Conservation (phyloP, 768 basidiomycete species). For the Scleroderma citrinum region DNA sequence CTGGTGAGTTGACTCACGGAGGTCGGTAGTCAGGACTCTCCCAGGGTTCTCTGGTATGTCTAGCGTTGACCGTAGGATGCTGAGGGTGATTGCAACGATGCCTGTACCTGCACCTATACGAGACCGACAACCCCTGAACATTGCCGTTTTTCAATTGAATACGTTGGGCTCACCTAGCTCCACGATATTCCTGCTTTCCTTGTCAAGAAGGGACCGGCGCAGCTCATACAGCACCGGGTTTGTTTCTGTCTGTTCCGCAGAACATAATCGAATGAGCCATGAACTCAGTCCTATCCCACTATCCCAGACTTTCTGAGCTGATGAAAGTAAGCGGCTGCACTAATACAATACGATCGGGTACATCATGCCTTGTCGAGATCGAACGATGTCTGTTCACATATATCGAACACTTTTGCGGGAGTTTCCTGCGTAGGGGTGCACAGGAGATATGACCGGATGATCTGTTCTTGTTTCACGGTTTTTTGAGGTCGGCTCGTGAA, state of each 20-base stretch:
- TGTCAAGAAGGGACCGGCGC: constrained; percentile 36
- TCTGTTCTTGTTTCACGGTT: constrained; percentile 57
- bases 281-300: constrained; percentile 83
- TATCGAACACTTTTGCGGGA: constrained; percentile 31
- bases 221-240: constrained; percentile 14
- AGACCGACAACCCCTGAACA: neutral
- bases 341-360: neutral
- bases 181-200: constrained; percentile 40
- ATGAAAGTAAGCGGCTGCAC: constrained; percentile 9
- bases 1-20: constrained; percentile 42
- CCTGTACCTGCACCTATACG: constrained; percentile 76
- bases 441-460: constrained; percentile 51
- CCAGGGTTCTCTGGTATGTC: constrained; percentile 13
- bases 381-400: constrained; percentile 81
- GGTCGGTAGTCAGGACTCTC: constrained; percentile 62
- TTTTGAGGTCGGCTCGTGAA: constrained; percentile 31
- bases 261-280: constrained; percentile 52
- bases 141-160: neutral
- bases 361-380: constrained; percentile 83
- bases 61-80: constrained; percentile 44
- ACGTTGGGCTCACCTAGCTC: constrained; percentile 57
- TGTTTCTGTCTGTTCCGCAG: neutral
- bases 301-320: constrained; percentile 89
- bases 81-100: constrained; percentile 65
- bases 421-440: constrained; percentile 17